Evolutionary conservation across 2,329 filamentous ascomycete species (phyloP), one percentile per base, ranked within the genome.

Genomic region (Colletotrichum tabaci): DNA sequence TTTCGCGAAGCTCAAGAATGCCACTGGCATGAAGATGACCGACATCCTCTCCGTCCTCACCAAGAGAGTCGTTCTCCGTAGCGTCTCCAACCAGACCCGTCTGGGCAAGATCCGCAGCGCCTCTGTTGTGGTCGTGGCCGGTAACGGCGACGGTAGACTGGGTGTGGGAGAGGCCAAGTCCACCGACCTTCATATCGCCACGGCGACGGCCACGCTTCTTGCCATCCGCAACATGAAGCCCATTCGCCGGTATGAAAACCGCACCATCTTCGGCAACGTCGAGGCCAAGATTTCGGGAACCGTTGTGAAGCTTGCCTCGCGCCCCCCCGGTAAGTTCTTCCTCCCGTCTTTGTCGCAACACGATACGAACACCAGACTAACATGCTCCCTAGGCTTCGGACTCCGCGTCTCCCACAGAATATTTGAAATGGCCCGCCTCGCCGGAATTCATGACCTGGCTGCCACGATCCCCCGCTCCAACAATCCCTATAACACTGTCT

Each of bases 401-500:
- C 92, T 98, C 76, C 94, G 96, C 78, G 94, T 94, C 80, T 94
- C 97, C 77, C 91, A 94, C 80, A 90, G 95, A 75, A 96, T 99
- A 81, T 98, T 95, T 83, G 96, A 99, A 82, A 95, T 99, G 87
- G 95, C 94, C 79, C 93, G 94, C 74, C 91, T 92, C 60, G 93
- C 91, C 50, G 96, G 96, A 75, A 94, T 99, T 78, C 88, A 92
- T 74, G 96, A 99, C 81, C 89, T 99, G 44, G 89, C 95, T 18
- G 95, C 94, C 60, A 89, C 89, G 75, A 95, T 97, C 74, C 91
- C 92, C 47, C 92, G 96, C 56, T 94, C 94, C 74, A 90, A 95
- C 78, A 98, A 98, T 87, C 94, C 95, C 76, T 98, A 98, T 95
- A 99, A 99, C 86, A 94, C 95, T 21, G 93, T 98, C 84, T 98